A percentile compares a stretch with the other conserved stretches of the same genome.
phyloP scores from a whole-genome alignment of 495 filamentous ascomycete genomes.

The Penicillium lividum region DNA sequence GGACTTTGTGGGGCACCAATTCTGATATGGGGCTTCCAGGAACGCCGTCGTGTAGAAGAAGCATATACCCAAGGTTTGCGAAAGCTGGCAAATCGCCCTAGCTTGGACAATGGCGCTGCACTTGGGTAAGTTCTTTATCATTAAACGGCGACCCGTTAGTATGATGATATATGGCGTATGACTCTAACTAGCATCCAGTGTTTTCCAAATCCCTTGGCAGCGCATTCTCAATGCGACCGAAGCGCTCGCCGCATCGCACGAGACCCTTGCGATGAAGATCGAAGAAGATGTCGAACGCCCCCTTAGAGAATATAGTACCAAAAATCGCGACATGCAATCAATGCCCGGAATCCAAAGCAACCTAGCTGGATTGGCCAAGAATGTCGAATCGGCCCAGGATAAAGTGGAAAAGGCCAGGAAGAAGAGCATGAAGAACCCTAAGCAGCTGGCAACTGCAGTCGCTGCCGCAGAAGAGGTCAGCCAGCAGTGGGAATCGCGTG shows the following conservation, averaged over 20 bases:
- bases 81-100: slow-evolving; percentile 70
- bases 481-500: slow-evolving; percentile 91
- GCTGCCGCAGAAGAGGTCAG: slow-evolving; percentile 73
- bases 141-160: neutral
- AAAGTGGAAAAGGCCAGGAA: slow-evolving; percentile 82
- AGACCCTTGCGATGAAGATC: slow-evolving; percentile 77
- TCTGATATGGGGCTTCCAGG: slow-evolving; percentile 52
- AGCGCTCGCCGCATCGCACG: slow-evolving; percentile 79
- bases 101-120: slow-evolving; percentile 72
- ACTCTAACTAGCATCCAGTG: slow-evolving; percentile 49
- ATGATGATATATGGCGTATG: neutral
- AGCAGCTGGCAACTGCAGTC: slow-evolving; percentile 76
- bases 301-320: slow-evolving; percentile 68
- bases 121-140: slow-evolving; percentile 66
- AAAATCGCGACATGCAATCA: slow-evolving; percentile 79
- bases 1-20: slow-evolving; percentile 7
- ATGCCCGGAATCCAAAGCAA: slow-evolving; percentile 84
- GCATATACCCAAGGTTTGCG: slow-evolving; percentile 80
- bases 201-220: slow-evolving; percentile 91
- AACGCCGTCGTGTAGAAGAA: slow-evolving; percentile 91
- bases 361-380: slow-evolving; percentile 75
- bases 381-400: slow-evolving; percentile 80
- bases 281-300: slow-evolving; percentile 89
- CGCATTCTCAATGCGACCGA: slow-evolving; percentile 82
- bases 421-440: slow-evolving; percentile 76